Evolutionary conservation across 1,139 yeast genomes (phyloP).

Genomic region (Pneumocystis carinii): DNA sequence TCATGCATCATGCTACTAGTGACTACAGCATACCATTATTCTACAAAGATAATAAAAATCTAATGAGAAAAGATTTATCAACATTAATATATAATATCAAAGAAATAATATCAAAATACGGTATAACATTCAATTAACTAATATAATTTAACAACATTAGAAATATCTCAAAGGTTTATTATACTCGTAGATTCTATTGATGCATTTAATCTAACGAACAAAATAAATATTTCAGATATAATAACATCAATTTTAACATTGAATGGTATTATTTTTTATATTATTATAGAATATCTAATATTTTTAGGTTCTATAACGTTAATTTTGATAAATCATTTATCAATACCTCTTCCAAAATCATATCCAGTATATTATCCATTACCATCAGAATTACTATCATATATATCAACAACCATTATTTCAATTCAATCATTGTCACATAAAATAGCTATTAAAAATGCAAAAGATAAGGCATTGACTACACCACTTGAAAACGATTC

Average conservation of each 20-base stretch:
- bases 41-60: not conserved
- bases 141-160: not conserved
- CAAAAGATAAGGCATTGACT: not conserved
- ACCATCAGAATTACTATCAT: not conserved
- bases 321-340: not conserved
- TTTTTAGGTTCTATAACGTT: not conserved
- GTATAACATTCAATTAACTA: not conserved
- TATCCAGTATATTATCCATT: not conserved
- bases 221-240: not conserved
- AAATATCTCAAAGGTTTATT: not conserved
- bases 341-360: not conserved
- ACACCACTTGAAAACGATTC: not conserved
- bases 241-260: not conserved
- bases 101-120: not conserved
- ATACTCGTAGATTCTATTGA: not conserved
- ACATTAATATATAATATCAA: not conserved
- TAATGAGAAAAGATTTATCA: not conserved
- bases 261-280: not conserved
- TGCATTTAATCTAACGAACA: not conserved
- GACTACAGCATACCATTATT: not conserved
- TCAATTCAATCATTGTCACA: not conserved
- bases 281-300: not conserved
- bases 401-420: not conserved
- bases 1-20: not conserved
- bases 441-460: not conserved